Base-by-base conservation (phyloP, 768 basidiomycete species). In the Amanita muscaria region DNA sequence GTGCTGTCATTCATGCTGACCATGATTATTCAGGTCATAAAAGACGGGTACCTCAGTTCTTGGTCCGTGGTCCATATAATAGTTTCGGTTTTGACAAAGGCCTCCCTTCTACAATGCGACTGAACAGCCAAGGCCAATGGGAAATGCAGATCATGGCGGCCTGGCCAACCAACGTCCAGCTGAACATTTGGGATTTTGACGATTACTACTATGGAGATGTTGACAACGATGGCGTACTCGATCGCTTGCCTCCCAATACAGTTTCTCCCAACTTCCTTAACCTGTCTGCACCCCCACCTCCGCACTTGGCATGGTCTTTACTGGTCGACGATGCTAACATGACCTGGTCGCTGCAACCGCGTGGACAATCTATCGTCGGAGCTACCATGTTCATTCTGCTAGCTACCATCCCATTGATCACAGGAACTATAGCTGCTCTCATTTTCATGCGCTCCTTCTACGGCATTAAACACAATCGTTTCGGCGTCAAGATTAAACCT, bases 391-490 rank as follows among this genome's bases (percentile, higher is more conserved):
- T 83, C 56, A 89, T 80, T 1, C 76, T 94, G 31, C 72, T 94
- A 35, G 69, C 85, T 23, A 53, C 79, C 32, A 88, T 94, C 48
- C 92, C 92, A 4, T 64, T 91, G 51, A 75, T 94, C 61, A 92
- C 91, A 15, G 92, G 80, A 48, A 74, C 77, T 11, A 69, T 88
- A 40, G 89, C 92, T 12, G 88, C 89, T 37, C 57, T 81, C 41
- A 59, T 91, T 62, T 96, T 96, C 77, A 87, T 91, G 80, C 91
- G 87, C 81, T 81, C 84, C 5, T 96, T 96, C 76, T 96, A 96
- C 56, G 89, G 90, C 23, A 94, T 96, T 69, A 89, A 77, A 59
- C 83, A 91, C 69, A 96, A 96, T 64, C 81, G 82, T 61, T 94
- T 82, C 65, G 92, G 92, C 64, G 79, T 84, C 53, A 79, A 84